phyloP scores from a whole-genome alignment of 257 asterid species.

The Fraxinus cuspidata region DNA sequence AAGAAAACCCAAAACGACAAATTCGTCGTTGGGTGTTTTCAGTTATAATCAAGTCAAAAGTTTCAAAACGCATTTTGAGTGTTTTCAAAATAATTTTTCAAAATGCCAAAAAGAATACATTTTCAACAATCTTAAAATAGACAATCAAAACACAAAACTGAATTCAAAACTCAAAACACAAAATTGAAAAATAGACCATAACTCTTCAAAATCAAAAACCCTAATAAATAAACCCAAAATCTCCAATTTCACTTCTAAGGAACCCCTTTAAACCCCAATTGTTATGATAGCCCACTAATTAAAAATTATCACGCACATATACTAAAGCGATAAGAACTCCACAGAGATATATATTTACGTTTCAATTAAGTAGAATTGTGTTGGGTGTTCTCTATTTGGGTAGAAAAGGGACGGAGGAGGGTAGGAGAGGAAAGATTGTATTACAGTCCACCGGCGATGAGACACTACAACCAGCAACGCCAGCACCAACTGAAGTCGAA shows the following conservation, averaged over 20 bases:
- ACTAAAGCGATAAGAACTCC: neutral
- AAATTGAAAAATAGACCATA: no score
- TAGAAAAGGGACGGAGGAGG: conserved; percentile 43
- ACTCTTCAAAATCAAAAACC: conserved; percentile 8
- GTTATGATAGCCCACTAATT: neutral
- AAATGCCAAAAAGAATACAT: no score
- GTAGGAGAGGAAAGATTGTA: conserved; percentile 67
- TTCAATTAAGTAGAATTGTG: conserved; percentile 3
- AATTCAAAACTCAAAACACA: no score
- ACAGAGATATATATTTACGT: neutral
- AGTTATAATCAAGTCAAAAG: no score
- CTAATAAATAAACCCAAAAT: conserved; percentile 26
- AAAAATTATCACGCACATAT: neutral
- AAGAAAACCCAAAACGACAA: no score
- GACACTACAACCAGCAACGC: conserved; percentile 50
- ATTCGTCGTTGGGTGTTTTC: no score
- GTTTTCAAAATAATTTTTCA: no score
- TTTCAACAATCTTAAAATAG: no score
- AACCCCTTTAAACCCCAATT: conserved; percentile 25
- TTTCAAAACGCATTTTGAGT: no score
- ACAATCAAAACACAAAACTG: no score
- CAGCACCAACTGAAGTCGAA: conserved; percentile 39
- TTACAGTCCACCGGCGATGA: conserved; percentile 83
- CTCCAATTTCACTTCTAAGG: conserved; percentile 6
- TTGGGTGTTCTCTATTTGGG: conserved; percentile 4